Evolutionary conservation across 2,329 filamentous ascomycete genomes (phyloP).

Genomic region (Apiospora saccharicola): DNA sequence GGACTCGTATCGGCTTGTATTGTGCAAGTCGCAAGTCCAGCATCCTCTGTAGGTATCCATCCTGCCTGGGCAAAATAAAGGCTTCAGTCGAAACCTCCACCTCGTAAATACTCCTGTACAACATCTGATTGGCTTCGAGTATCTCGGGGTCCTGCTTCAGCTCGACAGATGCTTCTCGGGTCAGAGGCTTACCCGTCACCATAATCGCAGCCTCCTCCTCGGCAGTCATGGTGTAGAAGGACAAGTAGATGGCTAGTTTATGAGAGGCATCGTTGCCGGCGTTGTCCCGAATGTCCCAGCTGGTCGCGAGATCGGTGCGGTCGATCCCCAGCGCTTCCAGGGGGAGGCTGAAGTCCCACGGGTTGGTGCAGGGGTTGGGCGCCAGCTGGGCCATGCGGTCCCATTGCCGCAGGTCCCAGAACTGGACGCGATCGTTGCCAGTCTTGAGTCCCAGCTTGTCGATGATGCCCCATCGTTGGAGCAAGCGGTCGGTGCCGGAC

Average conservation of each 20-base stretch:
- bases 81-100: too few species aligned
- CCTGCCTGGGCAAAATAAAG: too few species aligned
- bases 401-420: slow-evolving; percentile 17
- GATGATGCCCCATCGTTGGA: neutral
- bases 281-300: neutral
- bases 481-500: neutral
- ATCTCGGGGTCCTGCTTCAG: neutral
- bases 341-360: neutral
- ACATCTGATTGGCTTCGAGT: neutral
- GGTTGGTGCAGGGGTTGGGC: neutral
- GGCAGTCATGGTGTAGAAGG: neutral
- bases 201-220: neutral
- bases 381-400: neutral
- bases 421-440: neutral
- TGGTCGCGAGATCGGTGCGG: too few species aligned
- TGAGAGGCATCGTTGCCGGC: neutral
- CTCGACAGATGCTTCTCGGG: fast-evolving
- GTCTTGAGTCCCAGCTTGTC: neutral
- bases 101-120: too few species aligned
- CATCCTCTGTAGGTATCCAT: too few species aligned
- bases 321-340: neutral
- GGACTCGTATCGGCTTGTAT: neutral
- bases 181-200: neutral
- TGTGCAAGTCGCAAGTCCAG: neutral
- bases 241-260: neutral